Evolutionary conservation across 1,284 basidiomycete species (phyloP).

Genomic region (Calocybe gambosa): DNA sequence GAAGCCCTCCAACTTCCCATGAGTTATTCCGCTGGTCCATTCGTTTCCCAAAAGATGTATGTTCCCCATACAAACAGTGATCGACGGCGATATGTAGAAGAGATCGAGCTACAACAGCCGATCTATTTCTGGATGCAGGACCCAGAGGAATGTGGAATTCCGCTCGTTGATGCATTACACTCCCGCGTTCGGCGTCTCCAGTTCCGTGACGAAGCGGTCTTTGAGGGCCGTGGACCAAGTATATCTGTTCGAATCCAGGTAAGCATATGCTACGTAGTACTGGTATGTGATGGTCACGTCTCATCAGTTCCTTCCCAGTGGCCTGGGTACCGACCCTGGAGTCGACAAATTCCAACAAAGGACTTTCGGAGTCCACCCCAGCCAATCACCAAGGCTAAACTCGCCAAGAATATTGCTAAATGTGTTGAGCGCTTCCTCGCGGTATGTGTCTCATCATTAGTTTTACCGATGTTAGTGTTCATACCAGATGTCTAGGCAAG

Average conservation of each 20-base stretch:
- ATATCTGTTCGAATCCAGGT: constrained; percentile 72
- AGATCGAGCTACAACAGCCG: constrained; percentile 52
- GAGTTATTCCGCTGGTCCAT: constrained; percentile 31
- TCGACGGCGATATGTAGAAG: constrained; percentile 64
- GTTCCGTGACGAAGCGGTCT: constrained; percentile 56
- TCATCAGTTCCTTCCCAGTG: constrained; percentile 38
- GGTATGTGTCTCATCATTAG: constrained; percentile 25
- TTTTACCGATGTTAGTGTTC: not conserved
- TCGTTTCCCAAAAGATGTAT: constrained; percentile 63
- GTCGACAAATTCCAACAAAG: constrained; percentile 70
- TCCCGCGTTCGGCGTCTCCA: constrained; percentile 43
- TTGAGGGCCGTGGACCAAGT: constrained; percentile 64
- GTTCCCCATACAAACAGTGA: constrained; percentile 70
- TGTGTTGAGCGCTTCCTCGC: constrained; percentile 52
- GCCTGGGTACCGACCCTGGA: constrained; percentile 73
- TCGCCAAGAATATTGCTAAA: constrained; percentile 64
- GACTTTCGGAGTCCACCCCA: constrained; percentile 70
- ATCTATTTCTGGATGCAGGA: constrained; percentile 53
- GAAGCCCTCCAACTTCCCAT: constrained; percentile 31
- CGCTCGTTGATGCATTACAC: constrained; percentile 46
- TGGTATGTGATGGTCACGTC: constrained; percentile 9
- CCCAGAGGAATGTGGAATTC: constrained; percentile 51
- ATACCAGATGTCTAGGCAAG: constrained; percentile 35
- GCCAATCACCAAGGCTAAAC: constrained; percentile 60
- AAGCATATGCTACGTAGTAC: constrained; percentile 12